Percentiles rank a stretch among this genome's conserved stretches.
Conservation (phyloP, 2,329 filamentous ascomycete genomes). For the Thyridium curvatum region DNA sequence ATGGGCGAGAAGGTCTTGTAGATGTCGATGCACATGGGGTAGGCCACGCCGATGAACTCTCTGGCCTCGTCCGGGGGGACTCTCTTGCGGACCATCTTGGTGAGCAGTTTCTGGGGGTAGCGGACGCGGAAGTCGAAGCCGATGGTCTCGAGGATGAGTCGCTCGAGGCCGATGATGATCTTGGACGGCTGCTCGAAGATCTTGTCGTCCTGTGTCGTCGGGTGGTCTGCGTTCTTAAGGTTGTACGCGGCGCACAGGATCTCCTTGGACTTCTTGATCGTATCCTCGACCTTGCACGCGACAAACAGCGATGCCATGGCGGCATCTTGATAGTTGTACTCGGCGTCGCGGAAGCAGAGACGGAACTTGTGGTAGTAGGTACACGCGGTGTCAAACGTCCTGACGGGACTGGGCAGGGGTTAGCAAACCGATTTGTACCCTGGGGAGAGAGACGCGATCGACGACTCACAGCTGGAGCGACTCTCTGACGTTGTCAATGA, state of each 20-base stretch:
- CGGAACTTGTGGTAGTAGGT: slow-evolving; percentile 94
- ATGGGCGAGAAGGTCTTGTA: slow-evolving; percentile 91
- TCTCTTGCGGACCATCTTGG: slow-evolving; percentile 67
- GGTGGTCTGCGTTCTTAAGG: slow-evolving; percentile 64
- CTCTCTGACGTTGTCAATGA: slow-evolving; percentile 80
- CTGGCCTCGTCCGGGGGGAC: slow-evolving; percentile 39
- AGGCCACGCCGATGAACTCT: slow-evolving; percentile 61
- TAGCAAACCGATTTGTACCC: slow-evolving; percentile 3
- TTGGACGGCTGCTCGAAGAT: slow-evolving; percentile 75
- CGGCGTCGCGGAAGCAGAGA: slow-evolving; percentile 73
- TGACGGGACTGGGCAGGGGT: slow-evolving; percentile 58
- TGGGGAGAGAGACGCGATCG: slow-evolving; percentile 3
- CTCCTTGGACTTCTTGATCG: slow-evolving; percentile 90
- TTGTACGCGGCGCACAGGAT: slow-evolving; percentile 90
- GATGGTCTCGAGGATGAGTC: slow-evolving; percentile 85
- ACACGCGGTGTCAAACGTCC: slow-evolving; percentile 86
- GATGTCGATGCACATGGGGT: slow-evolving; percentile 78
- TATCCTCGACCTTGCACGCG: slow-evolving; percentile 96
- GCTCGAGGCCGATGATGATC: slow-evolving; percentile 81
- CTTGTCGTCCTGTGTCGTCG: slow-evolving; percentile 75
- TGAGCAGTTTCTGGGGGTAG: slow-evolving; percentile 77
- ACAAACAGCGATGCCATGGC: slow-evolving; percentile 84
- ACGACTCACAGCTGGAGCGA: slow-evolving; percentile 68
- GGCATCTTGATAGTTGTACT: slow-evolving; percentile 82
- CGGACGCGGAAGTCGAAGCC: slow-evolving; percentile 91